phyloP scores from a whole-genome alignment of 805 yeast genomes.

The Yarrowia keelungensis region DNA sequence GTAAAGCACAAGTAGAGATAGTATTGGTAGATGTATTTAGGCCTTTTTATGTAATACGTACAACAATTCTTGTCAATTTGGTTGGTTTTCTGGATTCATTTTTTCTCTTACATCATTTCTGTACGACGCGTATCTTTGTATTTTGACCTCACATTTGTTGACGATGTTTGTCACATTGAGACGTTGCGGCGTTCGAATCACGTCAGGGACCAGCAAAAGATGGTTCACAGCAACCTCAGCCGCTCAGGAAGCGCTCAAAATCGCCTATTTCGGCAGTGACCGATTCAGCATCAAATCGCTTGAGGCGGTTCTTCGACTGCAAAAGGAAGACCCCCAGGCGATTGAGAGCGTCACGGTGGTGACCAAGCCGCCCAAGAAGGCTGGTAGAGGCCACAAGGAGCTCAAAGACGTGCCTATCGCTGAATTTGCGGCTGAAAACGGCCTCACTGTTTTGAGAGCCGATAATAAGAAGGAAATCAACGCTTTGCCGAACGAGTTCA shows the following conservation, averaged over 20 bases:
- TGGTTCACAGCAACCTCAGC: background rate
- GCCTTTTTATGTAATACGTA: background rate
- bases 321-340: slow-evolving; percentile 41
- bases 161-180: background rate
- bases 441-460: slow-evolving; percentile 42
- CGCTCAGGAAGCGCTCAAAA: slow-evolving; percentile 40
- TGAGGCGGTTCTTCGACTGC: slow-evolving; percentile 49
- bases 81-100: no score
- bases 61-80: background rate
- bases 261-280: slow-evolving; percentile 85
- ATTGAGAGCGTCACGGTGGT: slow-evolving; percentile 62
- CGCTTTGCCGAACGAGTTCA: slow-evolving; percentile 50
- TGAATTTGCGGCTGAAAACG: slow-evolving; percentile 40
- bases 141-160: background rate
- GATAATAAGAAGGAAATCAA: slow-evolving; percentile 42
- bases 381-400: slow-evolving; percentile 63
- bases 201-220: background rate
- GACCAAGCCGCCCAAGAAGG: slow-evolving; percentile 66
- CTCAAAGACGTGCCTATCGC: slow-evolving; percentile 59
- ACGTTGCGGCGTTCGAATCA: background rate
- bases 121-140: background rate
- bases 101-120: slow-evolving; percentile 1
- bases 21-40: background rate
- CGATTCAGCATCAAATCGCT: slow-evolving; percentile 67
- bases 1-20: no score